Evolutionary conservation across 768 basidiomycete genomes (phyloP).

Genomic region (Amanita phalloides): DNA sequence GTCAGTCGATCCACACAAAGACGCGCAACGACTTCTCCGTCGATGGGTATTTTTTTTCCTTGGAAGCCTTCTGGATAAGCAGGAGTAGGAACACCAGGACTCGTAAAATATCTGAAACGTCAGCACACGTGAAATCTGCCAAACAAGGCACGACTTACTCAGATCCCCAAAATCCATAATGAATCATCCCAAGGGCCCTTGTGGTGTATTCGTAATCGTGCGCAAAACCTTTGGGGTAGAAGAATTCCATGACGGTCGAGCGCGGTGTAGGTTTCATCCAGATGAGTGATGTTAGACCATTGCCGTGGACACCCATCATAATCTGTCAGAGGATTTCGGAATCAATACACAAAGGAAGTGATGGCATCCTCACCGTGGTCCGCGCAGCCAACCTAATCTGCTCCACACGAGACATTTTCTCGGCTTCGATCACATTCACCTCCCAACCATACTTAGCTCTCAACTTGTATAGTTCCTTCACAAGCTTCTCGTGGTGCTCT

Average conservation of each 20-base stretch:
- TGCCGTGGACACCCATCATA: conserved; percentile 92
- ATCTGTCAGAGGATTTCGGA: conserved; percentile 37
- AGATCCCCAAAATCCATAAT: conserved; percentile 80
- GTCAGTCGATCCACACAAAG: conserved; percentile 48
- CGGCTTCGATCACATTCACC: conserved; percentile 80
- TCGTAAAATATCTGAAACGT: conserved; percentile 52
- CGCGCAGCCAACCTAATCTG: conserved; percentile 74
- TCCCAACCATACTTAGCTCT: conserved; percentile 70
- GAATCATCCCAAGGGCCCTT: conserved; percentile 72
- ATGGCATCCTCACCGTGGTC: conserved; percentile 43
- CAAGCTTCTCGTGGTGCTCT: conserved; percentile 71
- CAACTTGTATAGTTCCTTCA: conserved; percentile 60
- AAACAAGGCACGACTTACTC: conserved; percentile 27
- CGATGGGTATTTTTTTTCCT: conserved; percentile 75
- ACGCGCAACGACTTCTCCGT: conserved; percentile 57
- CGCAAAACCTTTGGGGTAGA: conserved; percentile 76
- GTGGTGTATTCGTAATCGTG: conserved; percentile 78
- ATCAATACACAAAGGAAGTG: background rate
- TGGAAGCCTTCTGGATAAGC: conserved; percentile 85
- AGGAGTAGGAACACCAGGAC: conserved; percentile 57
- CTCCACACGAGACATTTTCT: conserved; percentile 68
- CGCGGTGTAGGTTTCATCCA: conserved; percentile 87
- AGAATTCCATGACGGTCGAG: conserved; percentile 89
- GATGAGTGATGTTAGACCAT: conserved; percentile 76
- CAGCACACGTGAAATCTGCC: background rate